Evolutionary conservation across 495 filamentous ascomycete species (phyloP).

Genomic region (Penicillium fimorum): DNA sequence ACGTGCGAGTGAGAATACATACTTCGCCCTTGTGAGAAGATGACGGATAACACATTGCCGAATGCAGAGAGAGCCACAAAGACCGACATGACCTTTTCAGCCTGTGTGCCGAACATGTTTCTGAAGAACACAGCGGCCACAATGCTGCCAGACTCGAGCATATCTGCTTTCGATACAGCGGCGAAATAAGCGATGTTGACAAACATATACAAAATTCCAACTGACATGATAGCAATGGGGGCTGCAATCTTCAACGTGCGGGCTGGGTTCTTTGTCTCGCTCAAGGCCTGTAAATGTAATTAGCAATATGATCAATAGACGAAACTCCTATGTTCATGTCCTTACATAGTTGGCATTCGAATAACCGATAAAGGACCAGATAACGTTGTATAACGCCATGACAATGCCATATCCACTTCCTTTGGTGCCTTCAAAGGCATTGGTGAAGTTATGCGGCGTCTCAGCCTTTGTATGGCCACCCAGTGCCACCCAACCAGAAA

Average conservation of each 20-base stretch:
- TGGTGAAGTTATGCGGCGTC: slow-evolving; percentile 60
- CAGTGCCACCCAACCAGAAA: slow-evolving; percentile 63
- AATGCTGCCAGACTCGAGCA: slow-evolving; percentile 56
- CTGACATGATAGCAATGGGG: slow-evolving; percentile 57
- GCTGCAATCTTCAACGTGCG: slow-evolving; percentile 64
- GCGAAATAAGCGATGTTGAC: slow-evolving; percentile 74
- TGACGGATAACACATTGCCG: slow-evolving; percentile 68
- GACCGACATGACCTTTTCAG: slow-evolving; percentile 61
- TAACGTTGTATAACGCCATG: slow-evolving; percentile 63
- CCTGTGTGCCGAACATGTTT: slow-evolving; percentile 61
- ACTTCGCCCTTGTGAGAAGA: slow-evolving; percentile 65
- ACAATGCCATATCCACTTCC: slow-evolving; percentile 59
- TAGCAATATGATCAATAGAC: slow-evolving; percentile 8
- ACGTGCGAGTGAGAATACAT: slow-evolving; percentile 18
- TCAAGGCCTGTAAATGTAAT: slow-evolving; percentile 47
- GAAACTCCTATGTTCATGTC: background rate
- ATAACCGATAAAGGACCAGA: slow-evolving; percentile 67
- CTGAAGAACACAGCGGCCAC: slow-evolving; percentile 65
- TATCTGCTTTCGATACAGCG: slow-evolving; percentile 62
- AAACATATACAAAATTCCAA: slow-evolving; percentile 65
- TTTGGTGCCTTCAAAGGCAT: slow-evolving; percentile 61
- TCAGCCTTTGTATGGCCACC: slow-evolving; percentile 44
- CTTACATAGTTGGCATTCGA: slow-evolving; percentile 57
- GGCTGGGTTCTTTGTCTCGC: slow-evolving; percentile 61
- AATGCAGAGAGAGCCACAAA: slow-evolving; percentile 72